Percentiles rank a stretch among this genome's conserved stretches.
These are phyloP conservation scores for Diutina rugosa DNA, from an alignment of 1,139 yeast species.

Conservation along the genomic window DNA sequence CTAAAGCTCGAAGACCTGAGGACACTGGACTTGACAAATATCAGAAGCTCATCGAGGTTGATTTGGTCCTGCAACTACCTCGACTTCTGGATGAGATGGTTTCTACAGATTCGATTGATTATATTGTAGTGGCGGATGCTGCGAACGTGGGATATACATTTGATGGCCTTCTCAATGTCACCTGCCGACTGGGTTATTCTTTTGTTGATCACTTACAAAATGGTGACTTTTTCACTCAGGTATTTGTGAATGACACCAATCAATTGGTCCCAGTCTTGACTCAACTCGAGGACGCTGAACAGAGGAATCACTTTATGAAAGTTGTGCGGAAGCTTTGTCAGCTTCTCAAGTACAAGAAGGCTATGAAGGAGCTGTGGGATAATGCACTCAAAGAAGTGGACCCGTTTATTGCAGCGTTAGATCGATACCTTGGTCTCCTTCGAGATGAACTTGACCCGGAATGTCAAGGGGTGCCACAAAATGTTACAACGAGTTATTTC, in stretches of 20 bases:
- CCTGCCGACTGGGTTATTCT: constrained; percentile 8
- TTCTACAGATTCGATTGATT: constrained; percentile 4
- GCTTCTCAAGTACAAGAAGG: constrained; percentile 13
- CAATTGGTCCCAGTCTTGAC: constrained; percentile 3
- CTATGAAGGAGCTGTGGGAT: constrained; percentile 25
- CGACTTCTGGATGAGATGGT: constrained; percentile 5
- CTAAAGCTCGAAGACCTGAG: constrained; percentile 6
- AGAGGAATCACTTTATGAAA: neutral
- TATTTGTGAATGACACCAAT: constrained; percentile 7
- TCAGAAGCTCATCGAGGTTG: constrained; percentile 11
- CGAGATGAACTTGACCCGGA: constrained; percentile 3
- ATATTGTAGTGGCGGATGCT: constrained; percentile 16
- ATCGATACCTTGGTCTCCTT: constrained; percentile 20
- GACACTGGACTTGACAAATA: constrained; percentile 7
- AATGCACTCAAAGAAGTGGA: constrained; percentile 23
- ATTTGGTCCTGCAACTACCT: constrained; percentile 17
- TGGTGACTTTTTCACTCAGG: constrained; percentile 17
- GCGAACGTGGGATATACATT: constrained; percentile 13
- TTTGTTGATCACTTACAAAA: constrained; percentile 10
- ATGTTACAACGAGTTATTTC: constrained; percentile 13
- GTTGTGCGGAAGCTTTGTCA: neutral
- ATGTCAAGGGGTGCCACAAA: constrained; percentile 4
- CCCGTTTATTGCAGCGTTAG: constrained; percentile 27
- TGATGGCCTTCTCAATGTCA: constrained; percentile 19
- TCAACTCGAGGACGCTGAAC: neutral